Conservation (phyloP, 306 rosid genomes). For the Purshia tridentata region DNA sequence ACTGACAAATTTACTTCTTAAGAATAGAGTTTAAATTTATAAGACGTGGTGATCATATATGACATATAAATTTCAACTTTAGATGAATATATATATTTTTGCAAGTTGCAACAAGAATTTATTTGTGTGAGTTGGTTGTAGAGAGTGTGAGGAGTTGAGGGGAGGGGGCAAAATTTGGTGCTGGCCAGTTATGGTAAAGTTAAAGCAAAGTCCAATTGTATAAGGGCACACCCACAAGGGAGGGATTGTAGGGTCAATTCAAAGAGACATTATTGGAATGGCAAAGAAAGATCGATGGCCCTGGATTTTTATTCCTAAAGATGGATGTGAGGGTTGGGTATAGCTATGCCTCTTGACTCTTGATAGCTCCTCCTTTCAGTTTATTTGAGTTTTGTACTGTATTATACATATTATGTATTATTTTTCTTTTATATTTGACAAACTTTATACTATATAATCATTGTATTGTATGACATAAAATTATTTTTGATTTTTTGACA, state of each 20-base stretch:
- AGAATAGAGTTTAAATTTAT: no score
- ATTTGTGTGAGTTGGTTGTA: no score
- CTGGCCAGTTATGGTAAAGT: conserved; percentile 17
- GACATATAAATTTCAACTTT: no score
- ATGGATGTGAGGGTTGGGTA: conserved; percentile 7
- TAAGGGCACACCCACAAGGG: conserved; percentile 20
- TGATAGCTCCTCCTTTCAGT: not conserved
- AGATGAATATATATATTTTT: no score
- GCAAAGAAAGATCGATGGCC: conserved; percentile 7
- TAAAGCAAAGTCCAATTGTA: conserved; percentile 28
- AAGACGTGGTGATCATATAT: no score
- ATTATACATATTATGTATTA: no score
- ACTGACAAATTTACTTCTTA: no score
- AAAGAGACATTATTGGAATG: conserved; percentile 17
- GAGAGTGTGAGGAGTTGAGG: not conserved
- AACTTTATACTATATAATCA: no score
- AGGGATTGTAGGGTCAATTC: conserved; percentile 29
- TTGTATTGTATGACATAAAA: no score
- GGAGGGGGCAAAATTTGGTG: conserved; percentile 3
- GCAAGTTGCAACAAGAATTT: no score
- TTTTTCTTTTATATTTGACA: no score
- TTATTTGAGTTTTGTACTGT: not conserved
- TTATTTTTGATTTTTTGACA: no score
- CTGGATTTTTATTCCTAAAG: conserved; percentile 17
- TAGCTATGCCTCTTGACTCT: not conserved